Conservation (phyloP, 495 filamentous ascomycete species). For the Penicillium cataractarum region DNA sequence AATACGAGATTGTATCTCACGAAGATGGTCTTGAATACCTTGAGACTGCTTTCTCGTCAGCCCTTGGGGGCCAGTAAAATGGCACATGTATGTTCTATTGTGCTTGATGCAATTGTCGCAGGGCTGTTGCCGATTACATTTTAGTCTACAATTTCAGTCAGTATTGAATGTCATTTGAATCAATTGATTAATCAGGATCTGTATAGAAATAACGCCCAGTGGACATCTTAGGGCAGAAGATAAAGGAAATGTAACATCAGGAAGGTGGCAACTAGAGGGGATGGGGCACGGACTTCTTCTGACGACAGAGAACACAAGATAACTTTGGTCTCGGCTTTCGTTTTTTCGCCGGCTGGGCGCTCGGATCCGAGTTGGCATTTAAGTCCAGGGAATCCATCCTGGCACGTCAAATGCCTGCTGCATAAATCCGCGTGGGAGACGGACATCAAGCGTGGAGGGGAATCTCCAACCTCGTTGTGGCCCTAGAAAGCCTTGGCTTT, state of each 20-base stretch:
- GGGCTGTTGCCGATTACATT: constrained; percentile 46
- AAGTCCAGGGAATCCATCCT: constrained; percentile 7
- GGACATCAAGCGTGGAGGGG: neutral
- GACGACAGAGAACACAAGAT: constrained; percentile 25
- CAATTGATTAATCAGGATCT: neutral
- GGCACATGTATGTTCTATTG: constrained; percentile 34
- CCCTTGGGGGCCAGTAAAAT: constrained; percentile 26
- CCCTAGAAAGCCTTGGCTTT: no score
- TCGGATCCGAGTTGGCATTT: neutral
- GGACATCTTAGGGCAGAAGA: neutral
- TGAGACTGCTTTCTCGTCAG: constrained; percentile 19
- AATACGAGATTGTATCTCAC: constrained; percentile 17
- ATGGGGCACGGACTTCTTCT: constrained; percentile 25
- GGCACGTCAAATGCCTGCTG: neutral
- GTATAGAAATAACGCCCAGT: neutral
- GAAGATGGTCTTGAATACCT: constrained; percentile 25
- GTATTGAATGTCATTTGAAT: neutral
- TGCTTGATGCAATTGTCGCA: constrained; percentile 46
- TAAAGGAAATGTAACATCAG: neutral
- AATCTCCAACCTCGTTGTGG: neutral
- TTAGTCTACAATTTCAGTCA: constrained; percentile 35
- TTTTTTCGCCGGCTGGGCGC: constrained; percentile 15
- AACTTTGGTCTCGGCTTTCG: constrained; percentile 26
- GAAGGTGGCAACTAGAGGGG: neutral
- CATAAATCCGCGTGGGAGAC: constrained; percentile 7